A percentile compares a stretch with the other conserved stretches of the same genome.
phyloP scores from a whole-genome alignment of 2,329 filamentous ascomycete species.

The Diaporthe nobilis region DNA sequence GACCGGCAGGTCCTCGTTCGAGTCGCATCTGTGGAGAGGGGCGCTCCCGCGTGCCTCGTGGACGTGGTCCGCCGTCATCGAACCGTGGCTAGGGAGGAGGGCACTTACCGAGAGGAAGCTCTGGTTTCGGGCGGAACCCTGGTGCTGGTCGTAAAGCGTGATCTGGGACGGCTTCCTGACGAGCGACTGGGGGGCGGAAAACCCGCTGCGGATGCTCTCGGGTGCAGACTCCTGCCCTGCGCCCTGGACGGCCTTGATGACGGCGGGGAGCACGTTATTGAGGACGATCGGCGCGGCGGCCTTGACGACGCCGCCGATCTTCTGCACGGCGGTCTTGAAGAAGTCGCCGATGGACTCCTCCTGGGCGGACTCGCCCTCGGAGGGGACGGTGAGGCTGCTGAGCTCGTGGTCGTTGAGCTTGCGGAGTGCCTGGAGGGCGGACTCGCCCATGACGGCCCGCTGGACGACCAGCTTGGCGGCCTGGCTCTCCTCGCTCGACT shows the following conservation, averaged over 20 bases:
- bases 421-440: neutral
- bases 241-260: neutral
- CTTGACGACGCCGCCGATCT: neutral
- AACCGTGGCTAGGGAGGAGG: neutral
- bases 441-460: neutral
- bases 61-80: neutral
- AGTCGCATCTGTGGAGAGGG: neutral
- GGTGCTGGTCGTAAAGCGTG: neutral
- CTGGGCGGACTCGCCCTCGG: neutral
- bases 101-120: constrained; percentile 1
- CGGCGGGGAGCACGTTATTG: neutral
- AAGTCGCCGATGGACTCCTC: neutral
- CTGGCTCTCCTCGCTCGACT: neutral
- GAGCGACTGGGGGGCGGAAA: neutral
- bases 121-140: neutral
- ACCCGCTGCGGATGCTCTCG: neutral
- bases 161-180: neutral
- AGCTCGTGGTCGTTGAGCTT: neutral
- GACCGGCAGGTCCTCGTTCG: constrained; percentile 1
- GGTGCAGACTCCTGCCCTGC: neutral
- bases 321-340: neutral
- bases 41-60: neutral
- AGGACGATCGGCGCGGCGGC: neutral
- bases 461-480: neutral
- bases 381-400: neutral